Percentiles rank a stretch among this genome's conserved stretches.
Evolutionary conservation across 495 filamentous ascomycete genomes (phyloP).

Genomic region (Neurospora sp.): DNA sequence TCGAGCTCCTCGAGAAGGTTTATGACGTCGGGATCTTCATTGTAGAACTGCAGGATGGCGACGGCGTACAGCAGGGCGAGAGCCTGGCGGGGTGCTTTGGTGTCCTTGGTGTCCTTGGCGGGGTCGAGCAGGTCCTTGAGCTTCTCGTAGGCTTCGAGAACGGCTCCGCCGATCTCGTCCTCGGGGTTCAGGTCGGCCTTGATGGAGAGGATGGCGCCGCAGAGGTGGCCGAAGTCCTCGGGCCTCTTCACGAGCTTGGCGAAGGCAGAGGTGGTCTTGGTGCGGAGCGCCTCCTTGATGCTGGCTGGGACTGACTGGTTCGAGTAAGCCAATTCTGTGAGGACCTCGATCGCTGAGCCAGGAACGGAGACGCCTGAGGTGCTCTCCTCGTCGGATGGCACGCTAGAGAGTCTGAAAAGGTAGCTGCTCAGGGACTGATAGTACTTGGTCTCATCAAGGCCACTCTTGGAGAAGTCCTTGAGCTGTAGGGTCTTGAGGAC

Average conservation of each 20-base stretch:
- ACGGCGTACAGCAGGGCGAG: conserved; percentile 79
- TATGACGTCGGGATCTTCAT: conserved; percentile 70
- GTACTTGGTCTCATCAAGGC: conserved; percentile 27
- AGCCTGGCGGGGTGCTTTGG: conserved; percentile 39
- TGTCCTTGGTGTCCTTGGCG: conserved; percentile 28
- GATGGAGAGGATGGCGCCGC: conserved; percentile 36
- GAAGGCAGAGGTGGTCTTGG: conserved; percentile 50
- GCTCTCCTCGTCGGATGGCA: conserved; percentile 9
- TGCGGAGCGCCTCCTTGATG: conserved; percentile 59
- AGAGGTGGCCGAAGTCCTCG: conserved; percentile 41
- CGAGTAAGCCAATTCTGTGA: conserved; percentile 42
- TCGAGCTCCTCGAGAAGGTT: conserved; percentile 27
- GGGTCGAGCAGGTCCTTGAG: conserved; percentile 60
- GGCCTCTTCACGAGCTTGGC: conserved; percentile 58
- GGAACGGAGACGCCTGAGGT: conserved; percentile 23
- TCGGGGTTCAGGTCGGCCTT: conserved; percentile 47
- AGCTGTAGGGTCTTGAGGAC: conserved; percentile 33
- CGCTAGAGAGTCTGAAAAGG: conserved; percentile 33
- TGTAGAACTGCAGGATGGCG: conserved; percentile 78
- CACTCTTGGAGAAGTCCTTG: conserved; percentile 19
- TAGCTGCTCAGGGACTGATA: conserved; percentile 45
- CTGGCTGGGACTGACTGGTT: conserved; percentile 42
- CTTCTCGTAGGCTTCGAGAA: conserved; percentile 52
- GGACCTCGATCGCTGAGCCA: conserved; percentile 28
- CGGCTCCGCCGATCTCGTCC: conserved; percentile 45